Conservation (phyloP, 805 yeast species). For the Barnettozyma californica region DNA sequence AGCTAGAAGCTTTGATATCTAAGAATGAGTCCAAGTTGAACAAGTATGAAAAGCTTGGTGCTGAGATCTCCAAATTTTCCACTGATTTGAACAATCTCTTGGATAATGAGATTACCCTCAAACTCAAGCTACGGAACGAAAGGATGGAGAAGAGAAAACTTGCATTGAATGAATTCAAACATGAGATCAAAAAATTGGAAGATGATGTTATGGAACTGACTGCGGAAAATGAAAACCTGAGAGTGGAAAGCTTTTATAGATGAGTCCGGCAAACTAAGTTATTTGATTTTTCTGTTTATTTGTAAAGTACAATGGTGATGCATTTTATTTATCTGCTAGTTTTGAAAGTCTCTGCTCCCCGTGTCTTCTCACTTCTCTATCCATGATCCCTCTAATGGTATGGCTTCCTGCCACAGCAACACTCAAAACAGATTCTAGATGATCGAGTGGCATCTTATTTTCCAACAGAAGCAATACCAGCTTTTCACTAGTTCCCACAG, state of each 20-base stretch:
- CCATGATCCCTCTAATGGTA: conserved; percentile 79
- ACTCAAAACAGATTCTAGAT: conserved; percentile 67
- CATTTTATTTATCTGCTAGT: conserved; percentile 22
- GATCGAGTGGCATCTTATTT: conserved; percentile 79
- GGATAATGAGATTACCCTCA: conserved; percentile 11
- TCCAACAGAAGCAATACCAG: conserved; percentile 73
- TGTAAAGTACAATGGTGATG: background rate
- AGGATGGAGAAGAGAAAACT: conserved; percentile 19
- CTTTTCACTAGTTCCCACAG: conserved; percentile 77
- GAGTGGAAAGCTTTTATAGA: conserved; percentile 3
- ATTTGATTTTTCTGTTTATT: background rate
- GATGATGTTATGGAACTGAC: conserved; percentile 13
- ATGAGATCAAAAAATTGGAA: conserved; percentile 22
- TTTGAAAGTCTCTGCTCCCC: conserved; percentile 56
- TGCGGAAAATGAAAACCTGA: conserved; percentile 17
- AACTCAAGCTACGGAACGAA: conserved; percentile 16
- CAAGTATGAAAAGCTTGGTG: conserved; percentile 27
- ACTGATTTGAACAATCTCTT: conserved; percentile 16
- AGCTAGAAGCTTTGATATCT: conserved; percentile 24
- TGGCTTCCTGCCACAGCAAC: conserved; percentile 87
- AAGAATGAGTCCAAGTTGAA: conserved; percentile 30
- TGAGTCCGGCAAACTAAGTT: background rate
- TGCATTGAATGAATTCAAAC: conserved; percentile 22
- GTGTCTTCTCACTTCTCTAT: conserved; percentile 70
- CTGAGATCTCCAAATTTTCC: conserved; percentile 14